phyloP scores from a whole-genome alignment of 331 rosid species.

The Spiraea crenata region DNA sequence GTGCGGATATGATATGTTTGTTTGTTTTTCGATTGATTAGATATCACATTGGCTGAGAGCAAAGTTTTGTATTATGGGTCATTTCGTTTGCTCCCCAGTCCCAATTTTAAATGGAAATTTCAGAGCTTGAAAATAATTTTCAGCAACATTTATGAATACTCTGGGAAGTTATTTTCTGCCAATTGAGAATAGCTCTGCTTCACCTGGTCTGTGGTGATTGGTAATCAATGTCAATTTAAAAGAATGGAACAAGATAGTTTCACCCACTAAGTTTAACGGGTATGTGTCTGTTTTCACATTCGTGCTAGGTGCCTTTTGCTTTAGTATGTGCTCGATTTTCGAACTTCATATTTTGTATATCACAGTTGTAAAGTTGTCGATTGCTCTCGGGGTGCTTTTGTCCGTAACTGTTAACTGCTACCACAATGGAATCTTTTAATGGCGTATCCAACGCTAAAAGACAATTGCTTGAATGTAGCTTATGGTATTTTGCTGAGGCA shows the following conservation, averaged over 20 bases:
- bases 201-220: background rate
- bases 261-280: background rate
- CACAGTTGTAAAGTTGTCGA: background rate
- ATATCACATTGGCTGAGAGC: slow-evolving; percentile 6
- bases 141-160: background rate
- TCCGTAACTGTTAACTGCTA: background rate
- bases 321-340: background rate
- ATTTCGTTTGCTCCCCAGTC: background rate
- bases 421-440: background rate
- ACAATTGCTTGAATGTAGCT: background rate
- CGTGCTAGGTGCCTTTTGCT: background rate
- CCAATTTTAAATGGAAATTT: background rate
- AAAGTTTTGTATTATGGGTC: slow-evolving; percentile 3
- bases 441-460: background rate
- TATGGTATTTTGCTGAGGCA: background rate
- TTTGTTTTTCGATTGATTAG: background rate
- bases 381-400: background rate
- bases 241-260: background rate
- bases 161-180: background rate
- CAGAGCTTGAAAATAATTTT: background rate
- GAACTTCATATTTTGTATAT: background rate
- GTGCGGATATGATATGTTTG: background rate
- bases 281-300: background rate
- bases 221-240: background rate
- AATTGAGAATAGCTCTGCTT: background rate